phyloP scores from a whole-genome alignment of 306 rosid species.

The Vigna unguiculata region DNA sequence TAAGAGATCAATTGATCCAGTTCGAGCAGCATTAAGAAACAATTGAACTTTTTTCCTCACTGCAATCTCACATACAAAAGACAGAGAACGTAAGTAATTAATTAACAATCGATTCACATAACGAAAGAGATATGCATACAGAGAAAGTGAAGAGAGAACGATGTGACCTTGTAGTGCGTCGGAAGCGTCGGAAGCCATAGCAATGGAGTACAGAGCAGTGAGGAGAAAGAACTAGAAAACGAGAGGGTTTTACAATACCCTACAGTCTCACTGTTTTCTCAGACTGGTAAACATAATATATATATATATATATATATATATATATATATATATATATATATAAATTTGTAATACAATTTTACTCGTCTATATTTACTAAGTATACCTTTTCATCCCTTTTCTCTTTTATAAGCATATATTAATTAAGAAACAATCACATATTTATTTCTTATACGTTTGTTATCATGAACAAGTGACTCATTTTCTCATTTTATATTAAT shows the following conservation, averaged over 20 bases:
- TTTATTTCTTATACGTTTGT: no score
- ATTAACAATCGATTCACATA: not conserved
- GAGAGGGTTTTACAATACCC: not conserved
- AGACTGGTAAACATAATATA: no score
- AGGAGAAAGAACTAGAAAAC: not conserved
- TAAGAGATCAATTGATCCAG: slow-evolving; percentile 81
- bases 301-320: no score
- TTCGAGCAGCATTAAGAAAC: slow-evolving; percentile 83
- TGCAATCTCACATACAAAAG: slow-evolving; percentile 42
- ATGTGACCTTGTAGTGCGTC: slow-evolving; percentile 81
- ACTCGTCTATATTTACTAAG: no score
- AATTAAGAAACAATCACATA: no score
- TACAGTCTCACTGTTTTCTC: no score
- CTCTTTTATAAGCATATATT: no score
- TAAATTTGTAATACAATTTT: no score
- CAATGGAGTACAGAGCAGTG: not conserved
- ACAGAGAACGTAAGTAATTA: not conserved
- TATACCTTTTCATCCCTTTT: no score
- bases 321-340: no score
- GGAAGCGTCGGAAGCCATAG: slow-evolving; percentile 87
- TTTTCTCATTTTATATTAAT: no score
- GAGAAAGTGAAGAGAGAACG: not conserved
- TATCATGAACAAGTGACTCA: no score
- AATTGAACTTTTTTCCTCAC: slow-evolving; percentile 84
- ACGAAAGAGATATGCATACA: not conserved